Base-by-base conservation (phyloP, 179 eudicot genomes). In the Patellifolia procumbens region DNA sequence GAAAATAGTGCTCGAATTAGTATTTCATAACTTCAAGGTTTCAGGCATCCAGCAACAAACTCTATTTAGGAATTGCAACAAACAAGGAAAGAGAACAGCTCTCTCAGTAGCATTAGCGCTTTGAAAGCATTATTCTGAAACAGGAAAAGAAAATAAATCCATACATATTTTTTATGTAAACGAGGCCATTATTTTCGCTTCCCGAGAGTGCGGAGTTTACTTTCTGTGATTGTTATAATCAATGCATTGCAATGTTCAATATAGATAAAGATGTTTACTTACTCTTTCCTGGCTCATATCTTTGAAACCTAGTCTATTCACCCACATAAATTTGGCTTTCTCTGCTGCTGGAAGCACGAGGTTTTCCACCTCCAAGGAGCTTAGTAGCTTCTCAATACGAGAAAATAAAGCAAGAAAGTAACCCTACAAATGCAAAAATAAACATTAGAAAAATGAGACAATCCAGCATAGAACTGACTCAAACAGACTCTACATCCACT, bases 341-440 rank as follows among this genome's bases (percentile, higher is more conserved):
- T 89, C 98, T 53, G 98, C 91, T 64, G 98, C 97, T 72, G 98
- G 98, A 68, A 94, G 93, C 72, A 94, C 98, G 39, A 92, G 81
- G 74, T 80, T 90, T 85, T 91, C 87, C 80, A 94, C 97, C 77
- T 82, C 83, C 86, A 94, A 55, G 28, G 91, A 82, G 49, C 46
- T 74, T 46, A 94, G 84, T 67, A 94, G 72, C 78, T 73, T 80
- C 86, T 92, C 97, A 34, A 94, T 89, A 74, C 94, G 88, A 52
- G 89, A 78, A 74, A 94, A 92, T 55, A 94, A 75, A 20, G 92
- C 90, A 83, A 81, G 91, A 77, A 92, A 94, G 83, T 88, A 94
- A 64, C 98, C 98, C 98, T 94, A 55, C 37, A 31, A 72, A 71
- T 53, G 16, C 65, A 28, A 58, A 22, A 69, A 8, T 1, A 66